Evolutionary conservation across 345 rosid genomes (phyloP).

Genomic region (Eucalyptus albens): DNA sequence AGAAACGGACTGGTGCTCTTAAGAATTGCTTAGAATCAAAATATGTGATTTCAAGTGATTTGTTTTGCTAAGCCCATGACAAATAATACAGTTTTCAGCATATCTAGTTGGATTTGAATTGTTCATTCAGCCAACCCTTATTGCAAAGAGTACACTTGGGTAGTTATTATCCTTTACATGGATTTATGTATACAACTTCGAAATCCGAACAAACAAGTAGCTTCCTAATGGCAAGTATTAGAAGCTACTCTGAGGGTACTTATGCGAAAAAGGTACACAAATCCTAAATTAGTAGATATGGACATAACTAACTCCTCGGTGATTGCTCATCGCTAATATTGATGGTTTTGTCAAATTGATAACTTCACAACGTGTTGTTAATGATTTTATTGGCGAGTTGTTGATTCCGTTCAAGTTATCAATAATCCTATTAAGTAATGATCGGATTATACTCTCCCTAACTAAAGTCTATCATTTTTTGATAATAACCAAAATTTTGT

Average conservation of each 20-base stretch:
- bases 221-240: background rate
- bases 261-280: background rate
- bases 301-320: accelerated
- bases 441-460: accelerated
- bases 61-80: no score
- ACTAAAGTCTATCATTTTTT: no score
- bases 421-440: accelerated
- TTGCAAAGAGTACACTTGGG: no score
- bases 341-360: no score
- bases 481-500: no score
- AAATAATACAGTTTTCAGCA: accelerated
- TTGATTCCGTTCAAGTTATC: accelerated
- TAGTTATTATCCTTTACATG: no score
- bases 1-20: accelerated
- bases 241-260: background rate
- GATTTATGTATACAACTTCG: no score
- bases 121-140: background rate
- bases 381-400: no score
- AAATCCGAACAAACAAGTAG: background rate
- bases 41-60: no score
- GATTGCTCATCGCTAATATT: accelerated
- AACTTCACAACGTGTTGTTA: accelerated
- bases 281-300: background rate
- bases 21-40: accelerated
- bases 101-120: no score